Conservation (phyloP, 495 filamentous ascomycete genomes). For the Margaritispora aquatica region DNA sequence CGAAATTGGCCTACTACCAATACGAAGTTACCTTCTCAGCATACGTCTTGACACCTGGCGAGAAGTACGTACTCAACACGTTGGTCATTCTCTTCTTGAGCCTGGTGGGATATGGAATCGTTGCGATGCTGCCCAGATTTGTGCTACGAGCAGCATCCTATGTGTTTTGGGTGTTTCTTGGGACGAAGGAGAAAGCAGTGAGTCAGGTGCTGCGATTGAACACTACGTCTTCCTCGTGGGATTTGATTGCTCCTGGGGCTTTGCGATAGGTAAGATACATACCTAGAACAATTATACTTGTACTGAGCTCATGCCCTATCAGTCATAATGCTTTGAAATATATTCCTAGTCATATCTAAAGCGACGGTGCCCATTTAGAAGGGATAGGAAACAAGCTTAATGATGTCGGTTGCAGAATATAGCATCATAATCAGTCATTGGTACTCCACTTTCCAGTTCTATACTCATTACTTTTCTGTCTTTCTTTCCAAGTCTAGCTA, state of each 20-base stretch:
- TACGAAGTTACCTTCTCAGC: constrained; percentile 76
- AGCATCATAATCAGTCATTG: no score
- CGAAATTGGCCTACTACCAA: constrained; percentile 71
- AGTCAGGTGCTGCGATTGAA: not conserved
- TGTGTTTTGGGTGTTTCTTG: not conserved
- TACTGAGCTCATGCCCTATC: no score
- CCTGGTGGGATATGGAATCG: not conserved
- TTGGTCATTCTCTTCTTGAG: constrained; percentile 7
- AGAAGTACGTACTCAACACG: constrained; percentile 66
- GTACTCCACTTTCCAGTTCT: no score
- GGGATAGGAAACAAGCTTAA: no score
- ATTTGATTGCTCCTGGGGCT: not conserved
- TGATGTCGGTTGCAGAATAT: no score
- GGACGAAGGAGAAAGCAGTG: not conserved
- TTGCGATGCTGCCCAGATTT: not conserved
- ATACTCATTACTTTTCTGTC: no score
- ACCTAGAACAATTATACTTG: no score
- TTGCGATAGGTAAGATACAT: not conserved
- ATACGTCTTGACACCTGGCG: constrained; percentile 74
- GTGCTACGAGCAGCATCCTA: not conserved
- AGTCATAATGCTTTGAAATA: no score
- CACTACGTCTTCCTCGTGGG: not conserved
- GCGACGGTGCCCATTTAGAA: no score
- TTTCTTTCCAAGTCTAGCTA: no score
- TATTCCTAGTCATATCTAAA: no score